These are phyloP conservation scores for Leucocoprinus birnbaumii DNA, from an alignment of 768 basidiomycete species.

Conservation along the genomic window DNA sequence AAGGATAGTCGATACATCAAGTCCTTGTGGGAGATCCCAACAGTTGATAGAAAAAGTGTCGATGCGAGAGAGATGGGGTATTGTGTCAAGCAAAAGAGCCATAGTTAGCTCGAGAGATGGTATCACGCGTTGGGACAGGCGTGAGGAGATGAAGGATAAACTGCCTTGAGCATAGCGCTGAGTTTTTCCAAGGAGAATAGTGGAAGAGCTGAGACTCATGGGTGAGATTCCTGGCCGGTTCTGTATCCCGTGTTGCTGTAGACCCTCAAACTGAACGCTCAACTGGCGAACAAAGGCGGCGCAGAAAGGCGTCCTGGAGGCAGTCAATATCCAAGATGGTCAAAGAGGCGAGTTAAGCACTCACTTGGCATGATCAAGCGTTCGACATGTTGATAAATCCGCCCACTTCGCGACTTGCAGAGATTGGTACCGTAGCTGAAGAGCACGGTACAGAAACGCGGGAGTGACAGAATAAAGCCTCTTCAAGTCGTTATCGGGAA, in stretches of 20 bases:
- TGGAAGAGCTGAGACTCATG: not conserved
- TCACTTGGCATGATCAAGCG: not conserved
- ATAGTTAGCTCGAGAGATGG: not conserved
- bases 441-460: constrained; percentile 27
- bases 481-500: constrained; percentile 24
- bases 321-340: constrained; percentile 1
- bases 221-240: not conserved
- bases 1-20: constrained; percentile 30
- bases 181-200: not conserved
- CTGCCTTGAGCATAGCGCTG: not conserved
- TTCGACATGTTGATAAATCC: constrained; percentile 6
- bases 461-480: constrained; percentile 27
- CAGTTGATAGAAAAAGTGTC: constrained; percentile 35
- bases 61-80: constrained; percentile 10
- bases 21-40: constrained; percentile 30
- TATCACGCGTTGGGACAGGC: not conserved
- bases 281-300: constrained; percentile 5
- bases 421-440: constrained; percentile 25
- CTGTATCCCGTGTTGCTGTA: not conserved
- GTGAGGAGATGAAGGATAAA: not conserved
- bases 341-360: not conserved
- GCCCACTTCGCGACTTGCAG: constrained; percentile 23
- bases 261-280: not conserved
- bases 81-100: constrained; percentile 24
- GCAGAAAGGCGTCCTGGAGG: constrained; percentile 20